These are phyloP conservation scores for Puccinia coronata DNA, from an alignment of 1,284 basidiomycete genomes.

Conservation along the genomic window DNA sequence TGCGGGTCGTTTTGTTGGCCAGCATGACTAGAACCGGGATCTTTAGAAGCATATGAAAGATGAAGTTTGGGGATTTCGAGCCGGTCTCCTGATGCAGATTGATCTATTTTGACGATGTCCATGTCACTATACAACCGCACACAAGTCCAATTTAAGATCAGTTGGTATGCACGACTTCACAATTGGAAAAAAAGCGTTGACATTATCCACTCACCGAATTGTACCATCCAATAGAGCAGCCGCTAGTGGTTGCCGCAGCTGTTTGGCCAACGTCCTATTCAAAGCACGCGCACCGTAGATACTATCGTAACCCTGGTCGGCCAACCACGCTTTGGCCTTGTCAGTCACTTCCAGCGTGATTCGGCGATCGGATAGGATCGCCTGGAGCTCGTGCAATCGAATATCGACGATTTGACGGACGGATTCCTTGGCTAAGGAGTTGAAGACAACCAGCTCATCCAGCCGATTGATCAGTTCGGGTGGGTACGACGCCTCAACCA, in stretches of 20 bases:
- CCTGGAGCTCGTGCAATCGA: conserved; percentile 73
- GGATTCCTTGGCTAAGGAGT: conserved; percentile 73
- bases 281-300: conserved; percentile 74
- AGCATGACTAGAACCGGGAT: not conserved
- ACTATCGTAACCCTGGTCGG: conserved; percentile 77
- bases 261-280: conserved; percentile 56
- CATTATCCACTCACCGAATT: conserved; percentile 38
- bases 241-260: conserved; percentile 56
- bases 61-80: conserved; percentile 51
- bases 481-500: conserved; percentile 69
- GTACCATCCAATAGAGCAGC: conserved; percentile 52
- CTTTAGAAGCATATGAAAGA: not conserved
- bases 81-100: conserved; percentile 45
- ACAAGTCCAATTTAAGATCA: not conserved
- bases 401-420: conserved; percentile 77
- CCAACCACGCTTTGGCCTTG: conserved; percentile 72
- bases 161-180: not conserved
- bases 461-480: conserved; percentile 72
- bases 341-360: conserved; percentile 74
- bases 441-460: conserved; percentile 68
- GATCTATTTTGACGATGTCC: conserved; percentile 52
- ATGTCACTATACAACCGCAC: conserved; percentile 26
- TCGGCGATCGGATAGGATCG: conserved; percentile 67
- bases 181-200: not conserved
- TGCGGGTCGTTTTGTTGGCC: not conserved